Evolutionary conservation across 352 stramenopile genomes (phyloP), one percentile per base, ranked within the genome.

Genomic region (Phytopythium vexans): DNA sequence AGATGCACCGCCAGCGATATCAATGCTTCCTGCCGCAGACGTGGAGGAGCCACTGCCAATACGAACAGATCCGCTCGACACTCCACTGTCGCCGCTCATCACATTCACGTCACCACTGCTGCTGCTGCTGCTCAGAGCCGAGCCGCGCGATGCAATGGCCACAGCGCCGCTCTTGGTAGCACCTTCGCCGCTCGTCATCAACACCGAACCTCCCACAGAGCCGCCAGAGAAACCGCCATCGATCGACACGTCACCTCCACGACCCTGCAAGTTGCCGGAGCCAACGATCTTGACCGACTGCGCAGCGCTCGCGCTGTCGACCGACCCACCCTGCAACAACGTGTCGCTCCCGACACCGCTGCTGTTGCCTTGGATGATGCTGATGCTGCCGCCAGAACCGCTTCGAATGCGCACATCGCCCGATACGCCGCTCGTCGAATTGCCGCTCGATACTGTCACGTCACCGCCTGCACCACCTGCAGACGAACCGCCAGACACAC

Each of bases 381-480:
- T 59, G 41, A 56, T 41, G 6, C 45, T 36, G 33, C 42, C 55
- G 15, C 46, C 38, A 47, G 46, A 52, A 10, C 57, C 51, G 35
- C 52, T 66, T 15, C 57, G 16, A n/a, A n/a, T n/a, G n/a, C n/a
- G n/a, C n/a, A n/a, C n/a, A n/a, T n/a, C n/a, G n/a, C n/a, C n/a
- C n/a, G 50, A 64, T 21, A 49, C 41, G 40, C 57, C 57, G 47
- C 51, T 56, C 40, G 35, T 36, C 31, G 50, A 64, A 33, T 39
- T 8, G 15, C 60, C 60, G 50, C 60, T 67, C 27, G 52, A 56
- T n/a, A 73, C 32, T 16, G 43, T 54, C 40, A 74, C 58, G 46
- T 64, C 43, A 8, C 61, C 65, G 12, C 65, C 61, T 43, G 60
- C 33, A 16, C 55, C 52, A 31, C 46, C 64, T n/a, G 31, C 46